phyloP scores from a whole-genome alignment of 1,139 yeast genomes.

The Yamadazyma dushanensis region DNA sequence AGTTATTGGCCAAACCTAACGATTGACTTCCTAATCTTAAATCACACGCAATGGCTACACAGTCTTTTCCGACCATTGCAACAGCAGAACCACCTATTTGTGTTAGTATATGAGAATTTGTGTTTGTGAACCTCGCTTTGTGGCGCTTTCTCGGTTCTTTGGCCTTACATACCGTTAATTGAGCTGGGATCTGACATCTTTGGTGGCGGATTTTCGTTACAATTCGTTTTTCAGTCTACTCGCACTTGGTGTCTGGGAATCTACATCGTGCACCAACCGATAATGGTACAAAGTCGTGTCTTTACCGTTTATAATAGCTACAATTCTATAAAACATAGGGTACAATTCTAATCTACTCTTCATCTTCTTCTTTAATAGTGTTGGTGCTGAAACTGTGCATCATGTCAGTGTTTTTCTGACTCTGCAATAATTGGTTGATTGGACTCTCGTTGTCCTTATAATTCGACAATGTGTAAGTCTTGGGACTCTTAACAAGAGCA shows the following conservation, averaged over 20 bases:
- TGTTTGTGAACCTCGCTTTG: not conserved
- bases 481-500: conserved; percentile 44
- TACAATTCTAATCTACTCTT: conserved; percentile 10
- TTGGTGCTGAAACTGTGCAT: conserved; percentile 32
- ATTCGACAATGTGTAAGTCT: conserved; percentile 41
- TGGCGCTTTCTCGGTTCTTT: not conserved
- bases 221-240: not conserved
- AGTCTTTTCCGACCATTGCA: conserved; percentile 98
- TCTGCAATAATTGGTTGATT: conserved; percentile 34
- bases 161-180: conserved; percentile 33
- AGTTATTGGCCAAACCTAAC: conserved; percentile 85
- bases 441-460: conserved; percentile 42
- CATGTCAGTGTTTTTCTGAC: conserved; percentile 21
- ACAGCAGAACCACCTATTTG: conserved; percentile 75
- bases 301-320: not conserved
- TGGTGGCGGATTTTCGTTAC: conserved; percentile 12
- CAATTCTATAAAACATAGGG: conserved; percentile 1
- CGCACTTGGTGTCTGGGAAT: not conserved
- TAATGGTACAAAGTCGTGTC: too few relatives aligned
- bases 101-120: not conserved
- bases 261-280: too few relatives aligned
- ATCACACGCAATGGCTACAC: conserved; percentile 97
- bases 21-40: conserved; percentile 93
- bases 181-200: conserved; percentile 52
- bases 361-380: conserved; percentile 44